phyloP scores from a whole-genome alignment of 1,284 basidiomycete genomes.

The Phlebopus sp. region DNA sequence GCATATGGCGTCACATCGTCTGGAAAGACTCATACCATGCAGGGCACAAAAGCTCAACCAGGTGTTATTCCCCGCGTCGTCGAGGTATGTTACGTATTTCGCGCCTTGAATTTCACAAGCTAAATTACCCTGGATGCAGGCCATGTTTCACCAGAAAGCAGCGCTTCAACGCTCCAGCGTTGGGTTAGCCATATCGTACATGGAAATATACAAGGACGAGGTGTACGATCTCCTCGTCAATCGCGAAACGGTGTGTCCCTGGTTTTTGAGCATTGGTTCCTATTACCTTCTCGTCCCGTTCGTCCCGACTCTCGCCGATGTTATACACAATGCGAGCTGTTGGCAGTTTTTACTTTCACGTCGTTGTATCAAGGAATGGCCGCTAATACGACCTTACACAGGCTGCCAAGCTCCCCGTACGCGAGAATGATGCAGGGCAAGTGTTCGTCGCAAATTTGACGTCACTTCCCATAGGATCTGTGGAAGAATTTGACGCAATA shows the following conservation, averaged over 20 bases:
- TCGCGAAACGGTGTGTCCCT: conserved; percentile 52
- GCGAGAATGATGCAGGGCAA: conserved; percentile 69
- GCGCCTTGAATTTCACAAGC: neutral
- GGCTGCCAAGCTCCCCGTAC: conserved; percentile 77
- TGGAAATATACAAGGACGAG: conserved; percentile 87
- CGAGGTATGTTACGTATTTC: conserved; percentile 39
- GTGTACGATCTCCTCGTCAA: conserved; percentile 77
- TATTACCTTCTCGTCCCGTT: neutral
- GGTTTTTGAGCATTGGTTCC: neutral
- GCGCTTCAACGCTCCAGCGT: conserved; percentile 37
- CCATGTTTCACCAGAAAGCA: conserved; percentile 48
- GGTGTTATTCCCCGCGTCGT: conserved; percentile 81
- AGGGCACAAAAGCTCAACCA: conserved; percentile 63
- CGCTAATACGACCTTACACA: conserved; percentile 26
- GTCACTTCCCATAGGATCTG: conserved; percentile 45
- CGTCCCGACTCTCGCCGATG: neutral
- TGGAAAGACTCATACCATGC: conserved; percentile 86
- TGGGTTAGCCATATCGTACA: conserved; percentile 64
- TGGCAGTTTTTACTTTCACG: neutral
- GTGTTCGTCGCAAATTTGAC: conserved; percentile 79
- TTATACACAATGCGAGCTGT: conserved; percentile 4
- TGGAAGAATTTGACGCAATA: conserved; percentile 60
- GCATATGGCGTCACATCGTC: conserved; percentile 82
- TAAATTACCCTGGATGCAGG: conserved; percentile 30
- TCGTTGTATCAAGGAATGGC: neutral